phyloP scores from a whole-genome alignment of 495 filamentous ascomycete genomes.

The Talaromyces liani region DNA sequence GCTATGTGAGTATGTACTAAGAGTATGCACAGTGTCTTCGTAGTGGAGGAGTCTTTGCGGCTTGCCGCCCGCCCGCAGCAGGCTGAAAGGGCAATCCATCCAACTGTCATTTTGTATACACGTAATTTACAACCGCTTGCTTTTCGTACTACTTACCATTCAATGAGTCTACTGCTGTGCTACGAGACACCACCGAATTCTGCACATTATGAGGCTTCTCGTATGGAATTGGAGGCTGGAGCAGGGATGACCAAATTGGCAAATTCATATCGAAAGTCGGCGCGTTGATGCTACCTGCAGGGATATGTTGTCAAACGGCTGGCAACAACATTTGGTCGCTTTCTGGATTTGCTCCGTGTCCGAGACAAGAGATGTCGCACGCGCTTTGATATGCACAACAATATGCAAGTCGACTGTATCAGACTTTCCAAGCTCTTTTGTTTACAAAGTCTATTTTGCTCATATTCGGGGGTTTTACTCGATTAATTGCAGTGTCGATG shows the following conservation, averaged over 20 bases:
- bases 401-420: background rate
- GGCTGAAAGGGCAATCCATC: background rate
- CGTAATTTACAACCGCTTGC: background rate
- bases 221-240: background rate
- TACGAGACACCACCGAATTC: background rate
- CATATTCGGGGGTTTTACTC: background rate
- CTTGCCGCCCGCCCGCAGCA: background rate
- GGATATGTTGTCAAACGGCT: background rate
- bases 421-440: background rate
- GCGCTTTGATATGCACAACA: background rate
- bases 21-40: background rate
- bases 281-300: background rate
- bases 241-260: background rate
- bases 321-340: background rate
- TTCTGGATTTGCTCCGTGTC: background rate
- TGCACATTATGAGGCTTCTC: background rate
- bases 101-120: background rate
- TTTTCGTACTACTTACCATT: background rate
- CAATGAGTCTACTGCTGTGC: background rate
- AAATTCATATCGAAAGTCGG: background rate
- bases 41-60: background rate
- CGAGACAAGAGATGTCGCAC: background rate
- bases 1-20: background rate
- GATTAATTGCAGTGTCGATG: background rate
- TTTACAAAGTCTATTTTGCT: background rate